A percentile compares a stretch with the other conserved stretches of the same genome.
These are phyloP conservation scores for Aspergillus biplanus DNA, from an alignment of 495 filamentous ascomycete genomes.

Conservation along the genomic window DNA sequence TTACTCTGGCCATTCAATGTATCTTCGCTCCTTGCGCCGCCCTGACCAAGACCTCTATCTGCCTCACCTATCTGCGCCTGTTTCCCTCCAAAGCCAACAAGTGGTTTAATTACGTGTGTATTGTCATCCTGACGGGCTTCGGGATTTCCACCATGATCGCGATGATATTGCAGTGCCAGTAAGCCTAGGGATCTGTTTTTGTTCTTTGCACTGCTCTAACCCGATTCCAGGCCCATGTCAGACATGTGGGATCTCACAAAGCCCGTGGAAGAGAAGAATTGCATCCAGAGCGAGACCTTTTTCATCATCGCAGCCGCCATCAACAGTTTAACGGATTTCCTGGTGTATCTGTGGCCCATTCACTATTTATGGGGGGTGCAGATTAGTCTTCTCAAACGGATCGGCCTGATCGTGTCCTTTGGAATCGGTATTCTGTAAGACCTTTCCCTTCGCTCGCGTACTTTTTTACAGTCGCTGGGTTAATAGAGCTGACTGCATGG, in stretches of 20 bases:
- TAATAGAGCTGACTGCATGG: too few relatives aligned
- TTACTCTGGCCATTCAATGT: conserved; percentile 1
- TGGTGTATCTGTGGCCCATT: conserved; percentile 17
- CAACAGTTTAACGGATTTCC: conserved; percentile 11
- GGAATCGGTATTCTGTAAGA: conserved; percentile 10
- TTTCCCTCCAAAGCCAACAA: conserved; percentile 11
- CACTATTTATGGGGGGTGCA: conserved; percentile 4
- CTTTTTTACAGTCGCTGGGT: too few relatives aligned
- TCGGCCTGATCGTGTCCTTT: conserved; percentile 8
- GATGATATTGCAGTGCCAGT: conserved; percentile 9
- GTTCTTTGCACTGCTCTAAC: not conserved
- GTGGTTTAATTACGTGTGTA: conserved; percentile 11
- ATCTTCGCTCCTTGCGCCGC: conserved; percentile 8
- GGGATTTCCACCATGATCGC: conserved; percentile 1
- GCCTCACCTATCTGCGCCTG: conserved; percentile 13
- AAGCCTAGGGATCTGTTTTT: not conserved
- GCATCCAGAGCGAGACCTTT: conserved; percentile 9
- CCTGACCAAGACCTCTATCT: conserved; percentile 12
- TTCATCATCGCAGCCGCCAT: conserved; percentile 10
- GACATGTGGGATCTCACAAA: conserved; percentile 3
- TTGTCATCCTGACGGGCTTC: conserved; percentile 5
- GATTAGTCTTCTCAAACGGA: conserved; percentile 1
- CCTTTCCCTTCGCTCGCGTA: not conserved
- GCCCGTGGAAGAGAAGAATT: conserved; percentile 3
- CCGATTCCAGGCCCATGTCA: conserved; percentile 1